Conservation (phyloP, 257 asterid species). For the Nicotiana noctiflora region DNA sequence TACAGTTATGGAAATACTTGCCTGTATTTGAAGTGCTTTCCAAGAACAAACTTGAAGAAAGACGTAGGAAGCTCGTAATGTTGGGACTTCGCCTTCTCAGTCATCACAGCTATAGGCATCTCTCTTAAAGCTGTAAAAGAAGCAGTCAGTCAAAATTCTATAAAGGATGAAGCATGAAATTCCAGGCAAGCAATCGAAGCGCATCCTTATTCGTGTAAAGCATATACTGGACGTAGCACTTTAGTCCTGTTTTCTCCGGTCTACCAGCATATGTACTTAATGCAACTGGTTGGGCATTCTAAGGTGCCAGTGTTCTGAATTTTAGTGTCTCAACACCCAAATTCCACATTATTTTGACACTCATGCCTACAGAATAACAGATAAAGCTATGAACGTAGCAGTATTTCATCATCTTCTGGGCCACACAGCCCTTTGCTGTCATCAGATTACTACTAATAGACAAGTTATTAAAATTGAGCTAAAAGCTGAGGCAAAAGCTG, state of each 20-base stretch:
- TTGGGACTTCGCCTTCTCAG: conserved; percentile 73
- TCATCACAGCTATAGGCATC: conserved; percentile 82
- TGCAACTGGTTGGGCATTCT: background rate
- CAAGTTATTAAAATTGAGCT: too few species aligned
- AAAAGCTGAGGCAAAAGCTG: too few species aligned
- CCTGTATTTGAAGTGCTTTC: conserved; percentile 91
- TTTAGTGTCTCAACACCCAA: background rate
- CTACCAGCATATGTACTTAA: background rate
- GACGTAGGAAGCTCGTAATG: conserved; percentile 89
- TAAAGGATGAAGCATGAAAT: background rate
- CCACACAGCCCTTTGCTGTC: background rate
- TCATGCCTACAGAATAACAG: background rate
- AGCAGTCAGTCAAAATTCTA: conserved; percentile 3
- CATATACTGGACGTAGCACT: background rate
- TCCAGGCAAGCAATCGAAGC: background rate
- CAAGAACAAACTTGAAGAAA: conserved; percentile 88
- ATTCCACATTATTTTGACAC: background rate
- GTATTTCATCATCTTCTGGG: background rate
- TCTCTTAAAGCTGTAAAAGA: conserved; percentile 60
- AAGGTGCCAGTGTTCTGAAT: background rate
- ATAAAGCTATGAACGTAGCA: background rate
- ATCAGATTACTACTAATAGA: background rate
- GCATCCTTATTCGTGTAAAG: background rate
- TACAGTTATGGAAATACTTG: background rate
- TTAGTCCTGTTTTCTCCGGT: background rate